phyloP scores from a whole-genome alignment of 768 basidiomycete genomes.

The Lyophyllum shimeji region DNA sequence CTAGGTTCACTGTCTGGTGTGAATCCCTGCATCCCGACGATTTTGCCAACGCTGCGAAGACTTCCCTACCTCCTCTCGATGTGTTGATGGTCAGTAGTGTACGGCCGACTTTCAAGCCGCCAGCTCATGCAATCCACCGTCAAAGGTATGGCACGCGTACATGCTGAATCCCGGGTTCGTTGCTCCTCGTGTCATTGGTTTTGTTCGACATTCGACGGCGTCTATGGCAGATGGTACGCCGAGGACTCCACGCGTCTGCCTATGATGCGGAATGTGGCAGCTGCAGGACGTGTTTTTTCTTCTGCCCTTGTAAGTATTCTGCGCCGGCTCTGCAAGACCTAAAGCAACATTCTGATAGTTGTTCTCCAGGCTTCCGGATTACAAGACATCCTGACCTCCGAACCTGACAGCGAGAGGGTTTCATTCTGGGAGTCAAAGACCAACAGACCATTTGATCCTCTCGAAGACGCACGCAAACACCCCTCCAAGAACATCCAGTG shows the following conservation, averaged over 20 bases:
- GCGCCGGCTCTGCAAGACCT: background rate
- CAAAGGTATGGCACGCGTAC: constrained; percentile 20
- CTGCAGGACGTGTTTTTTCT: constrained; percentile 5
- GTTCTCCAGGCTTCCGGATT: background rate
- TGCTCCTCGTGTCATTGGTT: background rate
- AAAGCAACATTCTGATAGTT: background rate
- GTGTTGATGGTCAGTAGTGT: constrained; percentile 14
- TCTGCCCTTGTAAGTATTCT: background rate
- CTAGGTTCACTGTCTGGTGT: constrained; percentile 17
- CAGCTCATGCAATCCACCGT: background rate
- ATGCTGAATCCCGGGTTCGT: constrained; percentile 19
- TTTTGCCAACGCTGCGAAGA: background rate
- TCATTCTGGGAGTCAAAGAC: background rate
- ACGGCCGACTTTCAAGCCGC: background rate
- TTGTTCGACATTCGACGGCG: background rate
- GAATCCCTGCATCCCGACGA: constrained; percentile 6
- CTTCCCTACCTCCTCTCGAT: constrained; percentile 16
- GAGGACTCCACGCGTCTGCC: constrained; percentile 16
- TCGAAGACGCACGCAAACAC: constrained; percentile 1
- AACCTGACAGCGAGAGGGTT: background rate
- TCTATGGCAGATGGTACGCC: constrained; percentile 13
- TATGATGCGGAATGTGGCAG: background rate
- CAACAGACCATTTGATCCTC: constrained; percentile 6
- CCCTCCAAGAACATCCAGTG: background rate
- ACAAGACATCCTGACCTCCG: background rate